Conservation (phyloP, 2,329 filamentous ascomycete genomes). For the Aureobasidium sp. region DNA sequence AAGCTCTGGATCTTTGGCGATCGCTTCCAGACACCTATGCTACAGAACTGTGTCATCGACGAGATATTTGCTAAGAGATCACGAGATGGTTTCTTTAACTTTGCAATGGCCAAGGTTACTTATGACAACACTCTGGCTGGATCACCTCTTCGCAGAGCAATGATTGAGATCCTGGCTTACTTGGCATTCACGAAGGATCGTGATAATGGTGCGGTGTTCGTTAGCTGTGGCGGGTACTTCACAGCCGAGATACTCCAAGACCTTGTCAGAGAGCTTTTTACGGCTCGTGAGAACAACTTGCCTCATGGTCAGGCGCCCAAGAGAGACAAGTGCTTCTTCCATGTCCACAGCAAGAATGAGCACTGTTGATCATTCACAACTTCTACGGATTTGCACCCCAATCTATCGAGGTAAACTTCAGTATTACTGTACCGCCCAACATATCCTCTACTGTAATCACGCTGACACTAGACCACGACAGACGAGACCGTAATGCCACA, state of each 20-base stretch:
- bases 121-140: not conserved
- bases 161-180: not conserved
- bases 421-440: no score
- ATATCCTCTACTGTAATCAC: not conserved
- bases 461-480: not conserved
- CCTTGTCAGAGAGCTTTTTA: not conserved
- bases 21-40: not conserved
- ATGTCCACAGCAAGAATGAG: not conserved
- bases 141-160: not conserved
- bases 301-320: not conserved
- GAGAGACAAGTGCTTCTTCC: not conserved
- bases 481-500: no score
- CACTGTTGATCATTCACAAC: not conserved
- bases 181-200: fast-evolving
- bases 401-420: no score
- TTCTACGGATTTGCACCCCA: no score
- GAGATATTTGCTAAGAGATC: not conserved
- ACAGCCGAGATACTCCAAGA: not conserved
- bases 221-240: not conserved
- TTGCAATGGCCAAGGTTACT: fast-evolving
- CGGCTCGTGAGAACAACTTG: not conserved
- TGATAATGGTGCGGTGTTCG: not conserved
- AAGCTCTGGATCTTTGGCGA: slow-evolving; percentile 14
- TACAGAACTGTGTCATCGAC: not conserved
- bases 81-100: not conserved